These are phyloP conservation scores for Fusarium stilboides DNA, from an alignment of 2,329 filamentous ascomycete genomes.

Conservation along the genomic window DNA sequence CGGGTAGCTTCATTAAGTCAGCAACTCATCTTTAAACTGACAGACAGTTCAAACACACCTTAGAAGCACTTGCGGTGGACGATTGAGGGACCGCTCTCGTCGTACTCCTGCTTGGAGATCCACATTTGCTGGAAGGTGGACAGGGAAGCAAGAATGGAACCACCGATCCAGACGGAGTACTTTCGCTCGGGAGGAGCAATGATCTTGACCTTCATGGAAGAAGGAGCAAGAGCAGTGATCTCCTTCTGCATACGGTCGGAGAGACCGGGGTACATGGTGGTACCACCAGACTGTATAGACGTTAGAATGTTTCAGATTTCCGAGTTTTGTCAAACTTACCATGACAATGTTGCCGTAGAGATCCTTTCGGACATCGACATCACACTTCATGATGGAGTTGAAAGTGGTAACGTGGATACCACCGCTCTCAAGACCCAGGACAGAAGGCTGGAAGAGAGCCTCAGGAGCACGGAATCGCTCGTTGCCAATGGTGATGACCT, in stretches of 20 bases:
- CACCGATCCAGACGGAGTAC: constrained; percentile 99
- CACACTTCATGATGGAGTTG: constrained; percentile 99
- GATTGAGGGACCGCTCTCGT: constrained; percentile 99
- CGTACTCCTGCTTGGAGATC: constrained; percentile 99
- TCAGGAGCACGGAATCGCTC: constrained; percentile 99
- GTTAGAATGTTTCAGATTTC: constrained; percentile 52
- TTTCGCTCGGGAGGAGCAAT: constrained; percentile 99
- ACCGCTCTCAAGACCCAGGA: constrained; percentile 97
- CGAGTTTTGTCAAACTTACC: constrained; percentile 73
- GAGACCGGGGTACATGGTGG: constrained; percentile 99
- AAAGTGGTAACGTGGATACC: constrained; percentile 99
- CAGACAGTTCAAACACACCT: constrained; percentile 67
- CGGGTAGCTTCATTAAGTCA: constrained; percentile 53
- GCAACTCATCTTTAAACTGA: constrained; percentile 4
- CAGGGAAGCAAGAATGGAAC: constrained; percentile 98
- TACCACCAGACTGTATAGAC: constrained; percentile 90
- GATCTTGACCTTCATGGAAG: constrained; percentile 99
- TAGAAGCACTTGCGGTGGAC: constrained; percentile 99
- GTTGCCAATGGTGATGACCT: constrained; percentile 99
- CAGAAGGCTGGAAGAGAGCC: constrained; percentile 99
- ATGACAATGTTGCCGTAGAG: constrained; percentile 99
- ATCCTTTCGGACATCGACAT: constrained; percentile 99
- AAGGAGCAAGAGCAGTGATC: constrained; percentile 98
- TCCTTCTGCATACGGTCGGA: constrained; percentile 99
- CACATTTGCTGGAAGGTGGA: constrained; percentile 99